Base-by-base conservation (phyloP, 768 basidiomycete species). In the Suillus alpinus region DNA sequence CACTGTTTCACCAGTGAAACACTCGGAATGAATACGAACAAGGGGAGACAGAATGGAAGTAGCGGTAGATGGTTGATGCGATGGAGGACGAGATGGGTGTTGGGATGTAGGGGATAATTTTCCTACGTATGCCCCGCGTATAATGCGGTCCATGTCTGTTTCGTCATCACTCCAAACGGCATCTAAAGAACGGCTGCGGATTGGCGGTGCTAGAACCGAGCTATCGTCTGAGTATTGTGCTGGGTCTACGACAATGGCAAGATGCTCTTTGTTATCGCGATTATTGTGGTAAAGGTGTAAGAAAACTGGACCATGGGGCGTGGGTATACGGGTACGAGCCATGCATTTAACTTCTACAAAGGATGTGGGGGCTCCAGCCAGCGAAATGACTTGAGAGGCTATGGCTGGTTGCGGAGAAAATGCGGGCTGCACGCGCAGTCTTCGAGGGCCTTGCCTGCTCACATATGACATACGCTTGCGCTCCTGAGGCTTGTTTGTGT, bases 1-100 rank as follows among this genome's bases (percentile, higher is more conserved):
- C 61, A 98, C 86, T 8, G 95, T 98, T 75, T 98, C 97, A 32
- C 97, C 97, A 0, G 97, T 99, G 77, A 94, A 98, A 73, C 97
- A 99, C 73, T 99, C 97, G 32, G 94, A 97, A 75, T 99, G 97
- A 56, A 99, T 94, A 41, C 97, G 88, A 47, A 99, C 87, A 56
- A 98, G 84, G 0, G 97, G 94, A 0, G 88, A 75, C 1, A 90
- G 90, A 39, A 88, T 71, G 46, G 70, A 66, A 26, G 58, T 12
- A 10, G 57, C 51, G 36, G 40, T 34, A 41, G 57, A 56, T 31
- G 64, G 62, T 58, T 64, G 62, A 49, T 59, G 56, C 36, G 59
- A 58, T 62, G 71, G 52, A n/a, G 75, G 68, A 56, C 70, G 71
- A 12, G 83, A 85, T 4, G 81, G 73, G 32, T 71, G 70, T 56